These are phyloP conservation scores for Przewalskia tangutica DNA, from an alignment of 257 asterid genomes.

Conservation along the genomic window DNA sequence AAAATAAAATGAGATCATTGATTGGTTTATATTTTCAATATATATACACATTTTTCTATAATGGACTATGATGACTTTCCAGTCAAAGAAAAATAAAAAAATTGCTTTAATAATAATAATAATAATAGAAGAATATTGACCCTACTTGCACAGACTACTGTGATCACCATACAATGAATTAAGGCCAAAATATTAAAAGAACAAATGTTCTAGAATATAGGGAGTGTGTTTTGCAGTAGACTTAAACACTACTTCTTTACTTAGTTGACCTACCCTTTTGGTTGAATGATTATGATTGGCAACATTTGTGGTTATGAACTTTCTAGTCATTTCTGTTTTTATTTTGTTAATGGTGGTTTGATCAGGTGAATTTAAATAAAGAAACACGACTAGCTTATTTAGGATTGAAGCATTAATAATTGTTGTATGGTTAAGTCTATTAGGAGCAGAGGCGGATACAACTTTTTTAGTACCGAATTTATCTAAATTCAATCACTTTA, in stretches of 20 bases:
- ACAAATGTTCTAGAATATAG: neutral
- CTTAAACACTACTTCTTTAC: neutral
- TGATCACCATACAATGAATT: neutral
- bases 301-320: neutral
- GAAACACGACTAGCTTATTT: too few species aligned
- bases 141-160: neutral
- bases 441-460: too few species aligned
- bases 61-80: neutral
- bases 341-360: neutral
- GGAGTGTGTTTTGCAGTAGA: neutral
- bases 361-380: neutral
- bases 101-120: too few species aligned
- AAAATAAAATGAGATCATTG: too few species aligned
- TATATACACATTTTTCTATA: neutral
- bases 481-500: too few species aligned
- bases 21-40: neutral
- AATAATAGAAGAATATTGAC: neutral
- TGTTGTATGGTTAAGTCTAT: too few species aligned
- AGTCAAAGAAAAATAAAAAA: neutral
- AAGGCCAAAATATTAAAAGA: neutral
- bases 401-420: too few species aligned
- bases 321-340: too few species aligned
- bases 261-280: neutral
- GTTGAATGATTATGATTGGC: neutral
- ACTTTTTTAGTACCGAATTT: too few species aligned